Base-by-base conservation (phyloP, 2,329 filamentous ascomycete genomes). In the Trichoderma aggressivum region DNA sequence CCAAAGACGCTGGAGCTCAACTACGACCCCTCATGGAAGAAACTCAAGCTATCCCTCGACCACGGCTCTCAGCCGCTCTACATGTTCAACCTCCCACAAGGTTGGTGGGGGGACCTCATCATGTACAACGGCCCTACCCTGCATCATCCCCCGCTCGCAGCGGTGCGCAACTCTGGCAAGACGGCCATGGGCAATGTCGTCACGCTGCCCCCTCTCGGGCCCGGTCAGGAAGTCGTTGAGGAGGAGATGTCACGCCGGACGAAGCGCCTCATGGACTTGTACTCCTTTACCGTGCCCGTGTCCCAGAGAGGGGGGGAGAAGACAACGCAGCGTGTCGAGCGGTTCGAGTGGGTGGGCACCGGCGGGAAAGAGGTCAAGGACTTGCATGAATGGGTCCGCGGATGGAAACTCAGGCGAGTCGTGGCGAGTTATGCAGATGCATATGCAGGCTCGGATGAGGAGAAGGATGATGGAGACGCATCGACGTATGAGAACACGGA, bases 281-380 rank as follows among this genome's bases (percentile, higher is more conserved):
- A 79, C 62, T 58, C 71, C 24, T 84, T 85, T 73, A 64, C 73
- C 47, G 78, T 84, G 60, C 80, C 82, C 63, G 78, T 82, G 11
- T 76, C 77, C 14, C 14, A 16, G 21, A 24, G 34, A 43, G 53
- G 30, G 34, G 62, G 59, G 63, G 36, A 60, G 53, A 68, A 68
- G 47, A 18, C 16, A 24, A 69, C 66, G 14, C 56, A 36, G 28
- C 56, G 39, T 24, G 53, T 71, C 26, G 83, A 85, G 74, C 53
- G 73, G n/a, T 85, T 83, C 72, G 81, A 84, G 77, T 85, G 84
- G 84, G 80, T 82, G 2, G 76, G 79, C 70, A 79, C 78, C 66
- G 75, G 74, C 34, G 80, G 81, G 43, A 71, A 71, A 7, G 82
- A 80, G 32, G 77, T 84, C 32, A 75, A 74, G 36, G 73, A 73